Base-by-base conservation (phyloP, 257 asterid species). In the Solanum gracilifrons region DNA sequence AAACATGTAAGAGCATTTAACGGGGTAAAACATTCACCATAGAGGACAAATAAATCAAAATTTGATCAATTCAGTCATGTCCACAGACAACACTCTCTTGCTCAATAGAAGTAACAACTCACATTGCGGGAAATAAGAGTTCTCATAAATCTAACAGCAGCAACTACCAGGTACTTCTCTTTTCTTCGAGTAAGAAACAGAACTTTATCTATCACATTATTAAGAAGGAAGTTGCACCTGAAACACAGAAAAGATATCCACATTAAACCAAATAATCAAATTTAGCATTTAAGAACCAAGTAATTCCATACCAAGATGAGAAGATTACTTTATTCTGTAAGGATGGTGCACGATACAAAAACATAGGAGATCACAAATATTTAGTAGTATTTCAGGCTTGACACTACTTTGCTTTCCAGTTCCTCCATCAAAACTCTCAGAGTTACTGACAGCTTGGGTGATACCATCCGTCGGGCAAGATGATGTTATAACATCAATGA, bases 271-370 rank as follows among this genome's bases (percentile, higher is more conserved):
- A 83, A 51, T 41, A 88, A 62, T 72, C 74, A 39, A 60, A 27
- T 9, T 20, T 9, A 77, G 41, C 21, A 66, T 87, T 36, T 16
- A 82, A 33, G 85, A 82, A 82, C 85, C 43, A 82, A 48, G 85
- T 20, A 82, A 16, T 18, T 46, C 11, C 46, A 87, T 43, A 74
- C 80, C 69, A 36, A 89, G 82, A 76, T 76, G 51, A 90, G 87
- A 86, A 89, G 72, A 85, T 93, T 93, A 97, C 99, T 97, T 96
- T 90, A 96, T 97, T 92, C 97, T 93, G 85, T 92, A 92, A 31
- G 99, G 97, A 91, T 97, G 99, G 92, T 96, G 98, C 93, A 95
- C 87, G 72, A 97, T 94, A 74, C 98, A 97, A 91, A 95, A 97
- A 96, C 97, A 94, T 85, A 97, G 96, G 89, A 97, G 95, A 88